Percentiles rank a stretch among this genome's conserved stretches.
Conservation (phyloP, 2,329 filamentous ascomycete species). For the Dactylonectria estremocensis region DNA sequence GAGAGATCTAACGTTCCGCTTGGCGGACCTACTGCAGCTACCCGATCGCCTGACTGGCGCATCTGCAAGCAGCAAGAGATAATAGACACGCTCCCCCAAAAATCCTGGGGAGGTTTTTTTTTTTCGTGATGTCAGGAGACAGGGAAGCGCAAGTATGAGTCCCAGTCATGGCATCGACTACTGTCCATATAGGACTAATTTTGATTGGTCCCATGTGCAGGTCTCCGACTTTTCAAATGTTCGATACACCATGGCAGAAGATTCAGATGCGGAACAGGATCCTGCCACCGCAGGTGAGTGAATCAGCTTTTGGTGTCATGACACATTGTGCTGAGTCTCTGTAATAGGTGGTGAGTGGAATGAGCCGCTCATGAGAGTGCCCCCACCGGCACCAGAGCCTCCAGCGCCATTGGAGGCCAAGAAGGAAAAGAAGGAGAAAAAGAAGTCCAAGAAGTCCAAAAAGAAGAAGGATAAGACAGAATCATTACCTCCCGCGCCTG, state of each 20-base stretch:
- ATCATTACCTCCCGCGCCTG: constrained; percentile 16
- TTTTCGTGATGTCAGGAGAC: constrained; percentile 47
- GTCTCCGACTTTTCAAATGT: constrained; percentile 61
- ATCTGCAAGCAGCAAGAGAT: constrained; percentile 52
- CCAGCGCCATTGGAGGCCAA: constrained; percentile 38
- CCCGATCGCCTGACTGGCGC: constrained; percentile 52
- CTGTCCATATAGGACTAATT: constrained; percentile 58
- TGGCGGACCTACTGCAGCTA: constrained; percentile 52
- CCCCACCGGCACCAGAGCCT: constrained; percentile 22
- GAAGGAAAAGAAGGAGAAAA: constrained; percentile 39
- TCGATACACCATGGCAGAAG: constrained; percentile 56
- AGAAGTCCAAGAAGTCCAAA: constrained; percentile 32
- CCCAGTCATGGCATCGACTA: constrained; percentile 54
- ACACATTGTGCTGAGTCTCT: neutral
- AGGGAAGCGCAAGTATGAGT: constrained; percentile 61
- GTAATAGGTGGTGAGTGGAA: constrained; percentile 9
- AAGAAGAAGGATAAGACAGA: constrained; percentile 24
- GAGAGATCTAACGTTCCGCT: constrained; percentile 45
- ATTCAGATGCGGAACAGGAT: constrained; percentile 58
- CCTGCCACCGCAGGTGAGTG: constrained; percentile 41
- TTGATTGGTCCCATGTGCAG: constrained; percentile 58
- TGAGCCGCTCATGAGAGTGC: constrained; percentile 31
- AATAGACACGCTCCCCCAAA: constrained; percentile 52
- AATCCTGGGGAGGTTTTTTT: constrained; percentile 26
- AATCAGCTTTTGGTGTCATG: neutral